Percentiles rank a stretch among this genome's conserved stretches.
Conservation (phyloP, 306 rosid species). For the Quercus bicolor region DNA sequence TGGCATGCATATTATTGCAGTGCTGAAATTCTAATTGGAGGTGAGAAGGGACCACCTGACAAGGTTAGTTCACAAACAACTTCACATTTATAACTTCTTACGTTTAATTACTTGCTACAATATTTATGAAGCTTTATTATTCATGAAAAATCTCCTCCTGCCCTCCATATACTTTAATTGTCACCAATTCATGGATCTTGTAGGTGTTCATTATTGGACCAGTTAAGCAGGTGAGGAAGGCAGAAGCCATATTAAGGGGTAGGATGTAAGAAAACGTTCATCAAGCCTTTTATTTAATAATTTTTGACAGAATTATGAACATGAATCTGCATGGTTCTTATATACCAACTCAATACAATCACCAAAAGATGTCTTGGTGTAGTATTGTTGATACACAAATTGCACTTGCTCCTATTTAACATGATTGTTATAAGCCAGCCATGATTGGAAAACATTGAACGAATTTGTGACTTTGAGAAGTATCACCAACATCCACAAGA, state of each 20-base stretch:
- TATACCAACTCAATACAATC: background rate
- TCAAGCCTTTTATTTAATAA: background rate
- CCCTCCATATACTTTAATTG: background rate
- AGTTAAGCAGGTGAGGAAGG: constrained; percentile 82
- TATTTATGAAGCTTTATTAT: background rate
- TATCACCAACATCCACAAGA: no score
- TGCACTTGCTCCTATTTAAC: no score
- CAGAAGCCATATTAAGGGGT: constrained; percentile 92
- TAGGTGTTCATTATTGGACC: constrained; percentile 86
- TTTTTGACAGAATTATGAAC: background rate
- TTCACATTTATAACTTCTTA: no score
- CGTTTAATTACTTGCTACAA: background rate
- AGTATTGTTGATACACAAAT: no score
- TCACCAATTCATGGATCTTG: background rate
- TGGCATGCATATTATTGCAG: background rate
- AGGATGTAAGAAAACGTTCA: constrained; percentile 30
- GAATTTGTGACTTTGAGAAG: no score
- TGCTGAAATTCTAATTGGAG: background rate
- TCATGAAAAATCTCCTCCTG: background rate
- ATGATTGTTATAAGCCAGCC: no score
- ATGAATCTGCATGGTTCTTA: background rate
- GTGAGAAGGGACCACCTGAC: background rate
- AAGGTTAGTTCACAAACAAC: background rate
- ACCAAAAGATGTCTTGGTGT: background rate
- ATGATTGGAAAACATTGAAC: no score